phyloP scores from a whole-genome alignment of 2,329 filamentous ascomycete species.

The Raffaelea ambrosiae region DNA sequence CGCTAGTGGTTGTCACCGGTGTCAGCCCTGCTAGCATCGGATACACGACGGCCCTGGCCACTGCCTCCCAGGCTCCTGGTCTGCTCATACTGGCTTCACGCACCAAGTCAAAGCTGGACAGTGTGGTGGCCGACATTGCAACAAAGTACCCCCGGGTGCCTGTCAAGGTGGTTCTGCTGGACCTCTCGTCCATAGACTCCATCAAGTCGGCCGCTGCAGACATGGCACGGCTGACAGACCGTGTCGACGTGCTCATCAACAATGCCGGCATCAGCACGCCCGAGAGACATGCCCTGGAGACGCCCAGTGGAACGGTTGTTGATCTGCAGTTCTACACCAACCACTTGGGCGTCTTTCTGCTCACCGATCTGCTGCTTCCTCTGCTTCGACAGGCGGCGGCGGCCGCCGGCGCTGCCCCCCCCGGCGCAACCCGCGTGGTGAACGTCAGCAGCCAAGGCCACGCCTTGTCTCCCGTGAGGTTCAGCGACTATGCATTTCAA shows the following conservation, averaged over 20 bases:
- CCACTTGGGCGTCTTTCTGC: slow-evolving; percentile 38
- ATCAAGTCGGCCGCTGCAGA: slow-evolving; percentile 24
- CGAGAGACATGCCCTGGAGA: slow-evolving; percentile 21
- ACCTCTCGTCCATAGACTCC: slow-evolving; percentile 24
- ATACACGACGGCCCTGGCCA: slow-evolving; percentile 28
- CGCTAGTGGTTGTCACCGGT: slow-evolving; percentile 25
- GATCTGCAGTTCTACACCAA: slow-evolving; percentile 23
- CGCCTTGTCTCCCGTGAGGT: slow-evolving; percentile 26
- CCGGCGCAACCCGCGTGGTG: slow-evolving; percentile 27
- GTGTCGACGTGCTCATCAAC: slow-evolving; percentile 32
- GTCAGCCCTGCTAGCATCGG: slow-evolving; percentile 33
- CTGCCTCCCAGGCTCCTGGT: slow-evolving; percentile 33
- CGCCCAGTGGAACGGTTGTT: slow-evolving; percentile 21
- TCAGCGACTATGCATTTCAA: slow-evolving; percentile 32
- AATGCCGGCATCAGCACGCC: slow-evolving; percentile 28
- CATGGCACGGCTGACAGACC: slow-evolving; percentile 16
- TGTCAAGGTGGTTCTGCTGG: slow-evolving; percentile 20
- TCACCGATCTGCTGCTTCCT: slow-evolving; percentile 36
- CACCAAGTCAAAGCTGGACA: slow-evolving; percentile 30
- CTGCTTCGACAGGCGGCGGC: slow-evolving; percentile 26
- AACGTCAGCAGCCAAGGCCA: slow-evolving; percentile 32
- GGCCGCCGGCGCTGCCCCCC: neutral
- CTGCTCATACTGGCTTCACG: slow-evolving; percentile 36
- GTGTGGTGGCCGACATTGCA: slow-evolving; percentile 27
- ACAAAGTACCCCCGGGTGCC: slow-evolving; percentile 12